These are phyloP conservation scores for Leptodontidium sp. DNA, from an alignment of 2,329 filamentous ascomycete genomes.

Conservation along the genomic window DNA sequence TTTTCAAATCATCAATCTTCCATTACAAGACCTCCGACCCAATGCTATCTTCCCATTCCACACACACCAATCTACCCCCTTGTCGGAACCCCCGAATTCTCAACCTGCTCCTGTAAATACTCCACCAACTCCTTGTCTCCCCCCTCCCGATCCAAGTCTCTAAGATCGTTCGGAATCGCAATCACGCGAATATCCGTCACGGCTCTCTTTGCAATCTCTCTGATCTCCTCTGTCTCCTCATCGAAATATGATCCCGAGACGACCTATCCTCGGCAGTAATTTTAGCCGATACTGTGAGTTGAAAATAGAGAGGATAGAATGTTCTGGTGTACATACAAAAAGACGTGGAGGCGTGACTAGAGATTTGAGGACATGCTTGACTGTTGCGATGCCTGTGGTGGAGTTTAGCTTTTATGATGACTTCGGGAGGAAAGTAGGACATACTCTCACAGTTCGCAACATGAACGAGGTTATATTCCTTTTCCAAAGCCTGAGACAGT, in stretches of 20 bases:
- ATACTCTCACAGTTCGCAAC: constrained; percentile 33
- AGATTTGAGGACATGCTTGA: constrained; percentile 29
- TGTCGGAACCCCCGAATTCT: constrained; percentile 1
- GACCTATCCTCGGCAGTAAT: constrained; percentile 18
- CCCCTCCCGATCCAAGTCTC: constrained; percentile 1
- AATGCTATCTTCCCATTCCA: not conserved
- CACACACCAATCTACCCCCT: not conserved
- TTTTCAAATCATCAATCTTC: not conserved
- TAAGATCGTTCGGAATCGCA: constrained; percentile 27
- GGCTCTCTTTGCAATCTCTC: constrained; percentile 30
- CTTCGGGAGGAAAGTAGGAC: not conserved
- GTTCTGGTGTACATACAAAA: constrained; percentile 17
- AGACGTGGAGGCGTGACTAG: constrained; percentile 24
- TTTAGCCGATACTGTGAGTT: not conserved
- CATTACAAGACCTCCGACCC: not conserved
- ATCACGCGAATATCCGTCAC: constrained; percentile 28
- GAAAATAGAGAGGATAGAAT: not conserved
- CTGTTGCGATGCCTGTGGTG: constrained; percentile 17
- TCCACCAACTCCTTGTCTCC: constrained; percentile 24
- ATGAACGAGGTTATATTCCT: constrained; percentile 28
- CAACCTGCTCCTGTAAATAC: constrained; percentile 34
- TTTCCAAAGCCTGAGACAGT: constrained; percentile 25
- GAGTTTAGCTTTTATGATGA: not conserved
- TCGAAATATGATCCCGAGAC: constrained; percentile 27
- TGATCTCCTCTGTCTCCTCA: constrained; percentile 34